Conservation (phyloP, 2,329 filamentous ascomycete species). For the Cladosporium halotolerans region DNA sequence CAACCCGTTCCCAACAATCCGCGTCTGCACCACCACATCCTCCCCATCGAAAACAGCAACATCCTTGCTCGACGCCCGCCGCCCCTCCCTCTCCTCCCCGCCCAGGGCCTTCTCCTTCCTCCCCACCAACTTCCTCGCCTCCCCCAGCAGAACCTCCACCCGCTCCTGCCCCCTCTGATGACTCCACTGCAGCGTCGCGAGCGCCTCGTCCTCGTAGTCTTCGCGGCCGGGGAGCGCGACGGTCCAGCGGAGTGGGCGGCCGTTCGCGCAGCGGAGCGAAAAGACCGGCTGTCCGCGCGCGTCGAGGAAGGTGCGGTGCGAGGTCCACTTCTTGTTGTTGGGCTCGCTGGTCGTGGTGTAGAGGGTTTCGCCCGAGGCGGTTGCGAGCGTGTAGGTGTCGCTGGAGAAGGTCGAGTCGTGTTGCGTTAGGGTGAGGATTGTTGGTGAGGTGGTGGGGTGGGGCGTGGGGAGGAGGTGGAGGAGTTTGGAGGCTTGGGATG, state of each 20-base stretch:
- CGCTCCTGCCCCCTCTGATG: too few relatives aligned
- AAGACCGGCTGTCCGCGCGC: neutral
- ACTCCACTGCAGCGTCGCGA: too few relatives aligned
- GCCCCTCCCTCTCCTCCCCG: neutral
- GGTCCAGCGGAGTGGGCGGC: neutral
- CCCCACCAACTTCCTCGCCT: neutral
- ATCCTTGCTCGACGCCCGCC: slow-evolving; percentile 1
- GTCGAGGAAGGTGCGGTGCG: neutral
- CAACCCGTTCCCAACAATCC: neutral
- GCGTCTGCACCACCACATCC: neutral
- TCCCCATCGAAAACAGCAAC: neutral
- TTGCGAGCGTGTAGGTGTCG: slow-evolving; percentile 1
- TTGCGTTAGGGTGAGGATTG: slow-evolving; percentile 1
- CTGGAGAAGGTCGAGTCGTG: neutral
- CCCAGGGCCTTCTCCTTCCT: neutral
- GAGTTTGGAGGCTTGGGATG: neutral
- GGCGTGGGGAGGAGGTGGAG: neutral
- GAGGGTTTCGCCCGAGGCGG: neutral
- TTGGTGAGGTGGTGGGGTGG: neutral
- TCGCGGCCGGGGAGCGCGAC: neutral
- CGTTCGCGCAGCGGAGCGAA: neutral
- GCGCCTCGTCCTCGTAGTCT: neutral
- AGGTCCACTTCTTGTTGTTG: neutral
- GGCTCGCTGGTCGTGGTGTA: neutral
- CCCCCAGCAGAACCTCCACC: too few relatives aligned